These are phyloP conservation scores for Hypomyces perniciosus DNA, from an alignment of 2,329 filamentous ascomycete genomes.

Conservation along the genomic window DNA sequence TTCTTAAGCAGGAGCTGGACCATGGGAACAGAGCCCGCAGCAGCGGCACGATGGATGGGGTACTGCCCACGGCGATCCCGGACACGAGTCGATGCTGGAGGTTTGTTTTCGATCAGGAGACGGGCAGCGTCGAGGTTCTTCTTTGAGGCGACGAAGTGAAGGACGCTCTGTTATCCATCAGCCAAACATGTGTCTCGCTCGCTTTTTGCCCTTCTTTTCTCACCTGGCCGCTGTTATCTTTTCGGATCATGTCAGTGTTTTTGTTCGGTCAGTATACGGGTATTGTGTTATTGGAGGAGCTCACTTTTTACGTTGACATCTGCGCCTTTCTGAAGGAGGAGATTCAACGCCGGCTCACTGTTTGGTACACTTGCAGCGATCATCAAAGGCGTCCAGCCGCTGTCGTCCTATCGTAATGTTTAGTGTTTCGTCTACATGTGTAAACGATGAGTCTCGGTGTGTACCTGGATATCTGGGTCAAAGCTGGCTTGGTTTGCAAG, in stretches of 20 bases:
- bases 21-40: constrained; percentile 83
- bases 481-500: constrained; percentile 67
- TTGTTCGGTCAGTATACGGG: neutral
- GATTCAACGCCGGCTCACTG: constrained; percentile 59
- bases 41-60: constrained; percentile 84
- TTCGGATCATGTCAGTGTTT: neutral
- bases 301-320: constrained; percentile 68
- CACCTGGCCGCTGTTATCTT: constrained; percentile 63
- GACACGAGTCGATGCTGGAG: constrained; percentile 66
- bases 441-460: neutral
- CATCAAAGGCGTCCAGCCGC: constrained; percentile 80
- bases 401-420: constrained; percentile 51
- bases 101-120: constrained; percentile 65
- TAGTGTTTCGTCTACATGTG: neutral
- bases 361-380: constrained; percentile 72
- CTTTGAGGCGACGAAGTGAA: constrained; percentile 91
- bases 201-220: neutral
- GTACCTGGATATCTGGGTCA: constrained; percentile 74
- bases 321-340: constrained; percentile 63
- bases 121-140: constrained; percentile 76
- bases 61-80: constrained; percentile 87
- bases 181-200: neutral
- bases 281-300: constrained; percentile 8
- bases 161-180: constrained; percentile 55
- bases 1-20: constrained; percentile 71